Base-by-base conservation (phyloP, 495 filamentous ascomycete genomes). In the Talaromyces proteolyticus region DNA sequence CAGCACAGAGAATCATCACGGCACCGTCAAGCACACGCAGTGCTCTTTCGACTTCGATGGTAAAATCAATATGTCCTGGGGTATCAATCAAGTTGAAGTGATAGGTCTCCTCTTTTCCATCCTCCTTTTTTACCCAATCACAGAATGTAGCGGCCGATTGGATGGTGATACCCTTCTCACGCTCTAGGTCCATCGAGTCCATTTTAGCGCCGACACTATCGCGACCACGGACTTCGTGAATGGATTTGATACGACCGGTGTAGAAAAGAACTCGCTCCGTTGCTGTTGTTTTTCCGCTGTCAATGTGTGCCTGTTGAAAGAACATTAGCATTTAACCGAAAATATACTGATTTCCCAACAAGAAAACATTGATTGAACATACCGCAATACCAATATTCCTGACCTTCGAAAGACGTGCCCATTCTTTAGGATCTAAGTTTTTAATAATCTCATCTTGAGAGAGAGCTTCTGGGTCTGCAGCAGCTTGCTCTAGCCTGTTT, bases 31-130 rank as follows among this genome's bases (percentile, higher is more conserved):
- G 76, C 53, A 99, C 94, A 65, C 94, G 79, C 70, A 99, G 74
- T 54, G 94, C 94, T 61, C 94, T 78, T 74, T 99, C 94, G 49
- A 99, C 94, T 70, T 99, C 94, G 60, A 99, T 99, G 10, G 94
- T 99, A 61, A 99, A 99, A 64, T 99, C 94, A 60, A 99, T 97
- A 72, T 99, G 94, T 21, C 94, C 94, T 10, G 94, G 94, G 1
- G 94, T 99, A 67, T 99, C 94, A 65, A 99, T 99, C 70, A 99
- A 72, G 70, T 99, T 99, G 71, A 99, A 81, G 63, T 99, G 92
- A 69, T 96, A 99, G 50, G 81, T 88, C 64, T 94, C 85, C 6
- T 96, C 87, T 58, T 86, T 75, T 37, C 80, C 82, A 34, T 87
- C 82, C 56, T 89, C 68, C 56, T 76, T 82, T 78, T 96, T 97